These are phyloP conservation scores for Xylaria digitata DNA, from an alignment of 2,329 filamentous ascomycete species.

Conservation along the genomic window DNA sequence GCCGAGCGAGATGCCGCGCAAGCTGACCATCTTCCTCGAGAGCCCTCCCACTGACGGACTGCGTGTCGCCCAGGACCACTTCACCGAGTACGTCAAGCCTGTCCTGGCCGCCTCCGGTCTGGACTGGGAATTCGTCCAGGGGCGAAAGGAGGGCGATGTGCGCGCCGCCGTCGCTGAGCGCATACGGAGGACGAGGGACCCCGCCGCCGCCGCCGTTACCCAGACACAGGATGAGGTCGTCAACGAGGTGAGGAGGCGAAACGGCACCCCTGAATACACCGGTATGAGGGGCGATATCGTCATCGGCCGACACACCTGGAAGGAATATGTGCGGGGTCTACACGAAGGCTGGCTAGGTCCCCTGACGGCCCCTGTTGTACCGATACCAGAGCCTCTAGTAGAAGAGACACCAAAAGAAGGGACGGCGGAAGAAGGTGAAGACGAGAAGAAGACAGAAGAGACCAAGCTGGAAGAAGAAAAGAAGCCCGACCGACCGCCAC, in stretches of 20 bases:
- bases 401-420: conserved; percentile 20
- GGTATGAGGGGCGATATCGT: conserved; percentile 86
- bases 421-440: conserved; percentile 46
- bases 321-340: conserved; percentile 91
- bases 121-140: conserved; percentile 97
- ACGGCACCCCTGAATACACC: conserved; percentile 76
- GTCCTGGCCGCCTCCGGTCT: conserved; percentile 88
- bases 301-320: conserved; percentile 93
- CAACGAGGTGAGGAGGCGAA: conserved; percentile 70
- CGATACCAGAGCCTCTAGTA: conserved; percentile 40
- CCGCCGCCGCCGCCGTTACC: conserved; percentile 58
- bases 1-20: conserved; percentile 79
- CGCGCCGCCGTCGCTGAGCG: conserved; percentile 86
- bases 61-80: conserved; percentile 89
- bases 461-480: conserved; percentile 62
- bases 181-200: conserved; percentile 77
- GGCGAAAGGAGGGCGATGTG: conserved; percentile 90
- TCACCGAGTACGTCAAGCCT: conserved; percentile 95
- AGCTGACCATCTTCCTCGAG: conserved; percentile 85
- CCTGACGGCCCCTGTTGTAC: conserved; percentile 68
- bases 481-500: conserved; percentile 68
- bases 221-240: conserved; percentile 70
- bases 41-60: conserved; percentile 89
- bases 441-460: conserved; percentile 55
- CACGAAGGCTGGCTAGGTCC: conserved; percentile 98